Base-by-base conservation (phyloP, 352 stramenopile species). In the Globisporangium rhizosaccharum region DNA sequence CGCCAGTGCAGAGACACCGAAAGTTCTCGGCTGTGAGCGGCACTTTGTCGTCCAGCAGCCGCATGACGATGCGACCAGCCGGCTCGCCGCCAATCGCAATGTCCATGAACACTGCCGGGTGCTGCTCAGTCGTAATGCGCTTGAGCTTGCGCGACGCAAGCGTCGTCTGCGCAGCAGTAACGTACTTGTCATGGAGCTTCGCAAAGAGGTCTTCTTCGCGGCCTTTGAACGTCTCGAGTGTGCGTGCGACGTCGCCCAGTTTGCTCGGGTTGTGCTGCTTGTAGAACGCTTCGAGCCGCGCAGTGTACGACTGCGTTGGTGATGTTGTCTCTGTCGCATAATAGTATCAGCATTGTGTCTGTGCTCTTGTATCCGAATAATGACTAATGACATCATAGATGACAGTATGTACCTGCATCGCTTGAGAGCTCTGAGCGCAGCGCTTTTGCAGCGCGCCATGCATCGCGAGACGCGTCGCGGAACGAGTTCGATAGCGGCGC, bases 1-100 rank as follows among this genome's bases (percentile, higher is more conserved):
- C 81, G 10, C 81, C 81, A 17, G 81, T 91, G 59, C 81, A 91
- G 30, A 90, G 61, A 33, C 73, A 88, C 15, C 81, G 82, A 68
- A 99, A 99, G 68, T 99, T 99, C 64, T 99, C 94, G 17, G 92
- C 94, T 49, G 96, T 96, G 59, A 96, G 94, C 18, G 96, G 96
- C 33, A 89, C 92, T 53, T 86, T 71, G 71, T 98, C 88, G 54
- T 90, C 91, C 20, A 98, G 96, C 25, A 99, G 76, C 63, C 97
- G 92, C 76, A 98, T 90, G 63, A 98, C 94, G 57, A 98, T 91
- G 28, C 94, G 74, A 28, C 96, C 96, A 1, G 86, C 76, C 15
- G 80, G 72, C 37, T 76, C 71, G 14, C 76, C 84, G 30, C 82
- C 83, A 48, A 98, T 89, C 18, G 79, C 83, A 57, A 99, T 85